These are phyloP conservation scores for Botrytis pseudocinerea DNA, from an alignment of 2,329 filamentous ascomycete genomes.

Conservation along the genomic window DNA sequence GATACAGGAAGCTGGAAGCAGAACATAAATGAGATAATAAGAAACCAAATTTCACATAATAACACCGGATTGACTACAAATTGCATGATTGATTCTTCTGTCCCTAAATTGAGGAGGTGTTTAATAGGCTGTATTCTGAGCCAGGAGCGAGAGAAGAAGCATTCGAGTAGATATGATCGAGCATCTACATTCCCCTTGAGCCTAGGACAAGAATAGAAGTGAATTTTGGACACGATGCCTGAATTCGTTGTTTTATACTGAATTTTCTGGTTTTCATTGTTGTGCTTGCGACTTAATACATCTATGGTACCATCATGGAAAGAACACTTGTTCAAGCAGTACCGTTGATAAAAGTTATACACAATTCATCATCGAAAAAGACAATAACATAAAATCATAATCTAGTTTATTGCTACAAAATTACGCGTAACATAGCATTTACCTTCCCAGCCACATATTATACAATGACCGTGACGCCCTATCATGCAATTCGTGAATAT, in stretches of 20 bases:
- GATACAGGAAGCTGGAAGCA: neutral
- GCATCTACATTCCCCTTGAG: neutral
- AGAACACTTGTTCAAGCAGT: neutral
- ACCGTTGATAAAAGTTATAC: neutral
- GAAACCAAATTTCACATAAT: neutral
- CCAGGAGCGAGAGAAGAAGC: neutral
- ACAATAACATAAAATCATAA: neutral
- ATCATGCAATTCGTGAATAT: constrained; percentile 2
- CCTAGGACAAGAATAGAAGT: neutral
- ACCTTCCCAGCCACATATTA: neutral
- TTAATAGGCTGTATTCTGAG: neutral
- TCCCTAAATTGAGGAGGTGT: neutral
- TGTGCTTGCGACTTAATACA: neutral
- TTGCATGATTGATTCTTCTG: neutral
- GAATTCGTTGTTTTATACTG: neutral
- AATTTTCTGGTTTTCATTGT: neutral
- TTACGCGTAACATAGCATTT: neutral
- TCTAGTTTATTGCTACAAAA: constrained; percentile 15
- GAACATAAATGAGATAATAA: neutral
- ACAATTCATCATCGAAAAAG: neutral
- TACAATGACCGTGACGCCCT: constrained; percentile 15
- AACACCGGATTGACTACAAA: neutral
- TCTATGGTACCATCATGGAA: neutral
- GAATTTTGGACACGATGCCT: neutral
- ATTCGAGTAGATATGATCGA: neutral